Evolutionary conservation across 2,329 filamentous ascomycete species (phyloP).

Genomic region (Arthrobotrys musiformis): DNA sequence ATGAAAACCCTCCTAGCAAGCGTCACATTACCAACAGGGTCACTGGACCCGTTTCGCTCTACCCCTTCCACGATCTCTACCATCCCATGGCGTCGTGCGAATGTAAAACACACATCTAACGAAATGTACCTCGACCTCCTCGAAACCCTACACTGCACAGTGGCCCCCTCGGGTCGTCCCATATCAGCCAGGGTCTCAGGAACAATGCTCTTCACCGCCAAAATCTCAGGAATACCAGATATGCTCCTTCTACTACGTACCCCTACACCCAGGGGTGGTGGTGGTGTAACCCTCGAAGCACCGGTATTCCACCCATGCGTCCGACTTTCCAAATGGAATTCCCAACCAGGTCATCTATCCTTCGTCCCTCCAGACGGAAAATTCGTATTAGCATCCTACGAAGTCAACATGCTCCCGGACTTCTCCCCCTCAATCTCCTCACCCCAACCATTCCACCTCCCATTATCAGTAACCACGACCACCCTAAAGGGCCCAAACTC

Average conservation of each 20-base stretch:
- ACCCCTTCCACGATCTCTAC: slow-evolving; percentile 62
- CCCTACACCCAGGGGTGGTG: slow-evolving; percentile 68
- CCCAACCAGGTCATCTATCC: slow-evolving; percentile 88
- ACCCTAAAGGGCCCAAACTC: slow-evolving; percentile 79
- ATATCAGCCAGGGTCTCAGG: slow-evolving; percentile 88
- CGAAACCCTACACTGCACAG: slow-evolving; percentile 85
- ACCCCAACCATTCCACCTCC: slow-evolving; percentile 76
- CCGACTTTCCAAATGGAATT: slow-evolving; percentile 86
- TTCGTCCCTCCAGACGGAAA: slow-evolving; percentile 95
- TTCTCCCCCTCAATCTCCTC: slow-evolving; percentile 65
- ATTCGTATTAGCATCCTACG: slow-evolving; percentile 93
- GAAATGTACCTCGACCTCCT: slow-evolving; percentile 97
- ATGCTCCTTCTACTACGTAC: slow-evolving; percentile 82
- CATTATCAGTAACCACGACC: slow-evolving; percentile 82
- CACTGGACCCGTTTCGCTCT: slow-evolving; percentile 62
- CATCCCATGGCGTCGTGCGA: slow-evolving; percentile 89
- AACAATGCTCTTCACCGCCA: slow-evolving; percentile 92
- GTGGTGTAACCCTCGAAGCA: slow-evolving; percentile 71
- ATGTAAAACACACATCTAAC: slow-evolving; percentile 95
- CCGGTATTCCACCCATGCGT: slow-evolving; percentile 98
- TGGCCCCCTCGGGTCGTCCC: slow-evolving; percentile 88
- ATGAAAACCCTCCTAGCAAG: slow-evolving; percentile 88
- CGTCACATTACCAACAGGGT: slow-evolving; percentile 77
- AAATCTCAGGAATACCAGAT: slow-evolving; percentile 93
- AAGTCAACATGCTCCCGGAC: slow-evolving; percentile 86